These are phyloP conservation scores for Galerina sulciceps DNA, from an alignment of 768 basidiomycete species.

Conservation along the genomic window DNA sequence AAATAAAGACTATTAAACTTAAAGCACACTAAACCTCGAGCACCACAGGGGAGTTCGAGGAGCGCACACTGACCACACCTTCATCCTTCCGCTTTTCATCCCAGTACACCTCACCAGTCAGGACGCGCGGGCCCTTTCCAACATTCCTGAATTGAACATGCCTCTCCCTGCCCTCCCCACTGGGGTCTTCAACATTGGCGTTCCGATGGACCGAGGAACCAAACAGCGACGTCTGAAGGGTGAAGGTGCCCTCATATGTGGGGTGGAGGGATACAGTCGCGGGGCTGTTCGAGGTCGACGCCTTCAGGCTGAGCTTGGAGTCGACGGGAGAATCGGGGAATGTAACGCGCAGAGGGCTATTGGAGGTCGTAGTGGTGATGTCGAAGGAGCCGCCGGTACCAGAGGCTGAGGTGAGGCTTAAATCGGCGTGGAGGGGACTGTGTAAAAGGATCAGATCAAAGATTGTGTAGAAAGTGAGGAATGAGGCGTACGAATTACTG, in stretches of 20 bases:
- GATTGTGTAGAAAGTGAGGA: background rate
- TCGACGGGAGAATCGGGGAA: conserved; percentile 5
- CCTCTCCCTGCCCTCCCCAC: background rate
- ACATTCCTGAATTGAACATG: background rate
- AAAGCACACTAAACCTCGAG: too few relatives aligned
- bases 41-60: too few relatives aligned
- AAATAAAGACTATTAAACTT: too few relatives aligned
- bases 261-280: conserved; percentile 1
- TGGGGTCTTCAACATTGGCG: background rate
- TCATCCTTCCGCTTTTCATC: too few relatives aligned
- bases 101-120: too few relatives aligned
- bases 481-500: conserved; percentile 1
- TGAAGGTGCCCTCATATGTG: conserved; percentile 3
- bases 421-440: background rate
- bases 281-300: background rate
- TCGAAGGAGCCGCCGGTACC: conserved; percentile 1
- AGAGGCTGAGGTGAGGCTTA: background rate
- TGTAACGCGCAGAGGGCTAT: background rate
- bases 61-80: too few relatives aligned
- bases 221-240: background rate
- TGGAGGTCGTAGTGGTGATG: background rate
- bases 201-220: background rate
- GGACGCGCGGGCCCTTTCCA: too few relatives aligned
- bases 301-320: conserved; percentile 1
- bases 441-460: background rate